Evolutionary conservation across 345 rosid species (phyloP).

Genomic region (Schrenkiella parvula): DNA sequence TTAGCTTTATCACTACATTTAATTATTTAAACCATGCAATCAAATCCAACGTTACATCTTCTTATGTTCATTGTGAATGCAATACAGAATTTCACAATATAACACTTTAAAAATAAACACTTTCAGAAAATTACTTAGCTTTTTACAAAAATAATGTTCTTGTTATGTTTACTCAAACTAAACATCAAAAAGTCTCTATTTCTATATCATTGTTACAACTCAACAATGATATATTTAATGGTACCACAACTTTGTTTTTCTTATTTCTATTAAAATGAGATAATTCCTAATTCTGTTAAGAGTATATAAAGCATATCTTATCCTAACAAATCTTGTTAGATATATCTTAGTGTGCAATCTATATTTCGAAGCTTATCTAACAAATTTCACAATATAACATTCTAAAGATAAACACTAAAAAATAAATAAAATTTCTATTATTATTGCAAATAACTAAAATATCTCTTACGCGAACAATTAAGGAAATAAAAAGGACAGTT

Average conservation of each 20-base stretch:
- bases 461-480: background rate
- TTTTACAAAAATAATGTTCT: too few relatives aligned
- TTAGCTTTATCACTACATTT: background rate
- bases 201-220: too few relatives aligned
- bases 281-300: too few relatives aligned
- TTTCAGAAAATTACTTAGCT: background rate
- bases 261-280: too few relatives aligned
- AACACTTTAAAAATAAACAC: background rate
- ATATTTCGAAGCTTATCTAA: too few relatives aligned
- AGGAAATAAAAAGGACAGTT: background rate
- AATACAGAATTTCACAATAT: background rate
- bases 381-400: background rate
- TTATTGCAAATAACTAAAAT: background rate
- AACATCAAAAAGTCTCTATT: too few relatives aligned
- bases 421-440: background rate
- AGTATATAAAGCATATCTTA: too few relatives aligned
- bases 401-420: background rate
- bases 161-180: too few relatives aligned
- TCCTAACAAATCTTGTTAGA: too few relatives aligned
- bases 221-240: too few relatives aligned
- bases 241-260: too few relatives aligned
- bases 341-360: too few relatives aligned
- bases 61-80: background rate
- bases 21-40: conserved; percentile 6
- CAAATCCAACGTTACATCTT: conserved; percentile 9